Conservation (phyloP, 2,329 filamentous ascomycete genomes). For the Cercospora zeina region DNA sequence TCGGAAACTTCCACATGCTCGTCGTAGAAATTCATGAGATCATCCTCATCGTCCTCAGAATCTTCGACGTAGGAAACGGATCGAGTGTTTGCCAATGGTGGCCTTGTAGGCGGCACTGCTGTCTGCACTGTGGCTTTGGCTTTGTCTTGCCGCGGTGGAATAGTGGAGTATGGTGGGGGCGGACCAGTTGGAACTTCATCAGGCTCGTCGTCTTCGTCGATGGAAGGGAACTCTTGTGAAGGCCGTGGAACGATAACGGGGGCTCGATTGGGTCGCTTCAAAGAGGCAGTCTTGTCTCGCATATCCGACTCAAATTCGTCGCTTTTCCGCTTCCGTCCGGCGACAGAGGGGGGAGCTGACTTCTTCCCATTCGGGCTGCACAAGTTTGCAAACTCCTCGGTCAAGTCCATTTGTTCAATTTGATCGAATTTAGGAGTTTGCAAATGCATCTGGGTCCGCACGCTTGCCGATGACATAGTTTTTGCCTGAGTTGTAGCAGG, state of each 20-base stretch:
- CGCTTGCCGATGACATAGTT: not conserved
- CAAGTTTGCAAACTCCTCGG: conserved; percentile 32
- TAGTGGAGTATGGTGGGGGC: conserved; percentile 50
- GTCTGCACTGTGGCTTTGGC: not conserved
- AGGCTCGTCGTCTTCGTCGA: conserved; percentile 40
- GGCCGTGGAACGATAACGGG: conserved; percentile 14
- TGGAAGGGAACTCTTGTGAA: conserved; percentile 42
- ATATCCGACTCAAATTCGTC: conserved; percentile 45
- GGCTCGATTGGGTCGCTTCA: conserved; percentile 17
- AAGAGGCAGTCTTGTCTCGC: conserved; percentile 16
- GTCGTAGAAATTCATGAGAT: conserved; percentile 32
- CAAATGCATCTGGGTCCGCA: not conserved
- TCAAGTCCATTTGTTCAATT: conserved; percentile 41
- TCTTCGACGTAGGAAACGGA: conserved; percentile 26
- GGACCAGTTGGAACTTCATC: conserved; percentile 31
- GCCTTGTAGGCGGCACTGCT: not conserved
- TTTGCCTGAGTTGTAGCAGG: conserved; percentile 4
- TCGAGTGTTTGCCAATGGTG: not conserved
- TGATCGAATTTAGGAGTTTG: conserved; percentile 15
- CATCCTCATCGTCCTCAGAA: conserved; percentile 36
- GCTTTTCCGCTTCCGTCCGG: conserved; percentile 49
- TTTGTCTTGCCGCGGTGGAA: conserved; percentile 31
- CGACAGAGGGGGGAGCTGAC: conserved; percentile 11
- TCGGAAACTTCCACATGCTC: conserved; percentile 7
- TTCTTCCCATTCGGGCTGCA: conserved; percentile 29